Conservation (phyloP, 768 basidiomycete species). For the Scleroderma bovista region DNA sequence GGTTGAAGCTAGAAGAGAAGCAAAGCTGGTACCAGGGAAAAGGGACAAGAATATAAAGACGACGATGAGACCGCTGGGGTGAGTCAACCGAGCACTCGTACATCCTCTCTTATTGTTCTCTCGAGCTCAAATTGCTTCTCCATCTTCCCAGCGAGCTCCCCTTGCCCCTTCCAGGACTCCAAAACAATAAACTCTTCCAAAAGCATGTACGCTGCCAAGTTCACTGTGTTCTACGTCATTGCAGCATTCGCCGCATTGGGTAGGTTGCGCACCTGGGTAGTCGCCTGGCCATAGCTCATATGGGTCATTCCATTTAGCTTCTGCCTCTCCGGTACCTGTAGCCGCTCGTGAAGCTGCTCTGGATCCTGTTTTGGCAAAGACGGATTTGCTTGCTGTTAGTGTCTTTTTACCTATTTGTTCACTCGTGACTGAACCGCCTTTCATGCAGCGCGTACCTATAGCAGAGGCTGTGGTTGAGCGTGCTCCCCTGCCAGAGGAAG, state of each 20-base stretch:
- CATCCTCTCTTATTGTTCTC: conserved; percentile 29
- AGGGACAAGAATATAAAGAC: conserved; percentile 21
- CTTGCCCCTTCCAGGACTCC: neutral
- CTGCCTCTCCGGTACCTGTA: conserved; percentile 23
- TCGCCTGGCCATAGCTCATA: neutral
- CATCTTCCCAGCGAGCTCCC: conserved; percentile 1
- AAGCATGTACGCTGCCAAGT: conserved; percentile 24
- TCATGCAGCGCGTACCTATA: conserved; percentile 8
- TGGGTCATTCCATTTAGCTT: conserved; percentile 10
- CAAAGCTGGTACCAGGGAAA: neutral
- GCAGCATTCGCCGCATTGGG: conserved; percentile 21
- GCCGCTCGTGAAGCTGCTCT: conserved; percentile 6
- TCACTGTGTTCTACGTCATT: conserved; percentile 25
- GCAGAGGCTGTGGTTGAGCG: conserved; percentile 8
- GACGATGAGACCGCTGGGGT: neutral
- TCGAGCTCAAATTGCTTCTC: conserved; percentile 2
- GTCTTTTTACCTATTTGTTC: neutral
- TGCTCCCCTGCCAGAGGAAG: conserved; percentile 8
- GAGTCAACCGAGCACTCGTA: conserved; percentile 16
- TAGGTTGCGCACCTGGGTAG: conserved; percentile 5
- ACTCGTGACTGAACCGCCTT: neutral
- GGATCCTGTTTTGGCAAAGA: neutral
- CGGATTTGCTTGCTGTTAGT: conserved; percentile 17
- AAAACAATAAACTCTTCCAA: conserved; percentile 25
- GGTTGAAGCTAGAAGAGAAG: conserved; percentile 15